A percentile compares a stretch with the other conserved stretches of the same genome.
phyloP scores from a whole-genome alignment of 441 rosid species.

The Rhodomyrtus psidioides region DNA sequence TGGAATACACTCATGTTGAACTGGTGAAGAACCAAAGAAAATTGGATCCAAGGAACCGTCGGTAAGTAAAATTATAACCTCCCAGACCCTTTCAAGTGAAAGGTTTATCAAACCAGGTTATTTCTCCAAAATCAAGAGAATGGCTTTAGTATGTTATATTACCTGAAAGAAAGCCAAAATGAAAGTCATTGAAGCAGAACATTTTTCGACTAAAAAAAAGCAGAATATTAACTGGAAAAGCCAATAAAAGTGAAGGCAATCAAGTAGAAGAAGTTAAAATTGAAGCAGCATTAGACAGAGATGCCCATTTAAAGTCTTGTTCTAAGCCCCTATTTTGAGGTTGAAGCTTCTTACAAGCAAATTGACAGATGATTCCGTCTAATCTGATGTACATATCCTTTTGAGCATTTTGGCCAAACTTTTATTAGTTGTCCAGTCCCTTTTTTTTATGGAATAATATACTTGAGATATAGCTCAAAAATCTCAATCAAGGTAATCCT shows the following conservation, averaged over 20 bases:
- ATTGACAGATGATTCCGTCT: neutral
- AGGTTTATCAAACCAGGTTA: conserved; percentile 53
- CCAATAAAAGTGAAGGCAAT: neutral
- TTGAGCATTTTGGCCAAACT: neutral
- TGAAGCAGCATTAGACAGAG: neutral
- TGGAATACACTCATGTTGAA: conserved; percentile 99
- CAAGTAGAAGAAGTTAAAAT: neutral
- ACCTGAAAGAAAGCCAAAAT: conserved; percentile 41
- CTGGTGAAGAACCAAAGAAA: conserved; percentile 78
- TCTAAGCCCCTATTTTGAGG: neutral
- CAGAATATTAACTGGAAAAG: neutral
- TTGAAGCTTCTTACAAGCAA: neutral
- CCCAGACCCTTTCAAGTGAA: conserved; percentile 59
- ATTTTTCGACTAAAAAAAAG: too few relatives aligned
- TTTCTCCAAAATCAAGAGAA: conserved; percentile 61
- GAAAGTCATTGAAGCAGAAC: neutral
- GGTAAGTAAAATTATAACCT: conserved; percentile 66
- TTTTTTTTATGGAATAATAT: neutral
- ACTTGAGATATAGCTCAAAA: neutral
- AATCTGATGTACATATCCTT: neutral
- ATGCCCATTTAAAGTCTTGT: neutral
- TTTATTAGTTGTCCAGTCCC: neutral
- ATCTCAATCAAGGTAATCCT: neutral
- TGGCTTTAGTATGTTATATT: conserved; percentile 37
- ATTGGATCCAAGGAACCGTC: conserved; percentile 62